phyloP scores from a whole-genome alignment of 1,284 basidiomycete species.

The Flammula alnicola region DNA sequence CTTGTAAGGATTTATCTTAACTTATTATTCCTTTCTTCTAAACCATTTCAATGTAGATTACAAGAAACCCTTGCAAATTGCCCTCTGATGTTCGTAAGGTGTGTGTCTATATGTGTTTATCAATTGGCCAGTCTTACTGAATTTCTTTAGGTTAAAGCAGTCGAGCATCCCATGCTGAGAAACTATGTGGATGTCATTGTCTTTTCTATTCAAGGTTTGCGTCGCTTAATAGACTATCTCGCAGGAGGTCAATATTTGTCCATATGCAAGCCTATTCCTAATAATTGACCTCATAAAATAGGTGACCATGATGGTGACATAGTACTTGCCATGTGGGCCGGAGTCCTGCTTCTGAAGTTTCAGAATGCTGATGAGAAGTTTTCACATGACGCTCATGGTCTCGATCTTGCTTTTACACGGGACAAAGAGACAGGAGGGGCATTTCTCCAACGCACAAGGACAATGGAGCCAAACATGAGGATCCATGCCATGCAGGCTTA shows the following conservation, averaged over 20 bases:
- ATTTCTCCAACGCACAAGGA: conserved; percentile 36
- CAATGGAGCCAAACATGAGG: conserved; percentile 14
- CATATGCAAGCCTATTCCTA: not conserved
- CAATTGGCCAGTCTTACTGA: not conserved
- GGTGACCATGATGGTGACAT: conserved; percentile 57
- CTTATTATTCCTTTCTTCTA: too few relatives aligned
- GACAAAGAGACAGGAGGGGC: conserved; percentile 46
- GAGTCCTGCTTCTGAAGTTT: conserved; percentile 50
- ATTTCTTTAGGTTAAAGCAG: conserved; percentile 44
- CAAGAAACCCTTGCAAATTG: conserved; percentile 54
- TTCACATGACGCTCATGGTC: conserved; percentile 46
- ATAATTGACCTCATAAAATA: conserved; percentile 11
- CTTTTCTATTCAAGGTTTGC: conserved; percentile 45
- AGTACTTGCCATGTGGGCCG: conserved; percentile 42
- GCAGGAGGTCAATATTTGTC: conserved; percentile 46
- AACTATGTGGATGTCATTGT: conserved; percentile 50
- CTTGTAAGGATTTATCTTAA: too few relatives aligned
- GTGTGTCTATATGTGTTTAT: conserved; percentile 1
- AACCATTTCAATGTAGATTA: conserved; percentile 23
- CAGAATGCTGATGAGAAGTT: conserved; percentile 49
- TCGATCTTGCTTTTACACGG: conserved; percentile 44
- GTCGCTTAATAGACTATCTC: conserved; percentile 49
- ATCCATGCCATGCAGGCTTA: conserved; percentile 47
- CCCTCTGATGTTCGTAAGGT: conserved; percentile 57
- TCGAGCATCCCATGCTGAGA: conserved; percentile 44